These are phyloP conservation scores for Breynia disticha DNA, from an alignment of 441 rosid species.

Conservation along the genomic window DNA sequence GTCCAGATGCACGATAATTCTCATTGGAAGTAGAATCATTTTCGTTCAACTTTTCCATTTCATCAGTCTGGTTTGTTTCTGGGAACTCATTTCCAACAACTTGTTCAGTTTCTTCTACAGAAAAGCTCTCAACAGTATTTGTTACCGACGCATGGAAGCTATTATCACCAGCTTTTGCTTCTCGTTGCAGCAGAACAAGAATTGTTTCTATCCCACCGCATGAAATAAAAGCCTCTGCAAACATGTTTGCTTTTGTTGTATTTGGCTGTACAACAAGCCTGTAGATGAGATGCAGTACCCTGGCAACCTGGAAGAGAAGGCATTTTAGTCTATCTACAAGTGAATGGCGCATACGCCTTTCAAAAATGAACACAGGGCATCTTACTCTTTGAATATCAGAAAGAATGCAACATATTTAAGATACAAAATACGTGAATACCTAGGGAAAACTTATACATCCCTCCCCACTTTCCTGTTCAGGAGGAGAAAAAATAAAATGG, in stretches of 20 bases:
- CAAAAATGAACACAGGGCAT: conserved; percentile 3
- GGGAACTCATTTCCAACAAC: conserved; percentile 23
- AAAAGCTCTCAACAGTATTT: conserved; percentile 27
- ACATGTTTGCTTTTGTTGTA: conserved; percentile 63
- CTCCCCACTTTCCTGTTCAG: no score
- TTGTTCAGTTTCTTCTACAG: conserved; percentile 32
- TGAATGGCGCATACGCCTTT: conserved; percentile 5
- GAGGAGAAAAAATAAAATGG: no score
- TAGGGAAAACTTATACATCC: no score
- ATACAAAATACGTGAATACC: no score
- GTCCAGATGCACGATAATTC: conserved; percentile 30
- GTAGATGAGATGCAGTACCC: conserved; percentile 84
- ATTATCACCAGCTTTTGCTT: conserved; percentile 83
- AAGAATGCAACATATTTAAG: no score
- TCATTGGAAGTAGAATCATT: conserved; percentile 28
- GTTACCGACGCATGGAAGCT: conserved; percentile 28
- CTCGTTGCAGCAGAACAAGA: conserved; percentile 91
- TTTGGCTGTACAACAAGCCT: conserved; percentile 95
- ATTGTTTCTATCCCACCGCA: conserved; percentile 96
- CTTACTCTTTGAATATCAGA: not conserved
- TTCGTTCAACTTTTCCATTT: conserved; percentile 26
- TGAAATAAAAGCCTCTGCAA: conserved; percentile 75
- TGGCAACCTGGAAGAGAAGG: conserved; percentile 55
- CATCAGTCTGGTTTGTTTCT: conserved; percentile 35
- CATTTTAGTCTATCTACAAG: conserved; percentile 13